Conservation (phyloP, 306 rosid genomes). For the Herpetospermum pedunculosum region DNA sequence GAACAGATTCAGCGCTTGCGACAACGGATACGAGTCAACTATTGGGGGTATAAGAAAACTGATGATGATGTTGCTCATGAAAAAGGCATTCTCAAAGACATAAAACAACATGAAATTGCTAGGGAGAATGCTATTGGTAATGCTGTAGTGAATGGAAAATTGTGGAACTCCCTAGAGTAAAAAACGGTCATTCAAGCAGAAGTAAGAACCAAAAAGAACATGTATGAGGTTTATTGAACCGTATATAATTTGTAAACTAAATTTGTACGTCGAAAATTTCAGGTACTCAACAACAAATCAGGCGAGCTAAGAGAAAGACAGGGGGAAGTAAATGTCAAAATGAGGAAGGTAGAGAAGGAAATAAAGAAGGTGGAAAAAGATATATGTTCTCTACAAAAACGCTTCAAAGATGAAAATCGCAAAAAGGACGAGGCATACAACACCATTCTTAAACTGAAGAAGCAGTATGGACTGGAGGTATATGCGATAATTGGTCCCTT, state of each 20-base stretch:
- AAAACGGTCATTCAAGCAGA: conserved; percentile 7
- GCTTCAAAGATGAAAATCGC: neutral
- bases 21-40: neutral
- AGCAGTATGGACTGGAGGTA: conserved; percentile 11
- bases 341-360: neutral
- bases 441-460: conserved; percentile 4
- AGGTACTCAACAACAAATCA: neutral
- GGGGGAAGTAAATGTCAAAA: neutral
- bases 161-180: conserved; percentile 13
- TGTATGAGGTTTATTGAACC: neutral
- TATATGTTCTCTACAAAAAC: neutral
- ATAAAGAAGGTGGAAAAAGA: neutral
- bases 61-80: neutral
- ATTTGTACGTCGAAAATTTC: neutral
- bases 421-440: conserved; percentile 8
- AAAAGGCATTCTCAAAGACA: neutral
- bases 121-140: conserved; percentile 7
- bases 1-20: neutral
- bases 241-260: neutral
- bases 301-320: neutral
- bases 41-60: no score
- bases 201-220: conserved; percentile 1
- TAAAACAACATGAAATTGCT: neutral
- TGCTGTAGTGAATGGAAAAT: conserved; percentile 14
- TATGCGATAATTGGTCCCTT: neutral